Evolutionary conservation across 108 stramenopile species (phyloP), one percentile per base, ranked within the genome.

Genomic region (Pseudonitzschia delicatissima): DNA sequence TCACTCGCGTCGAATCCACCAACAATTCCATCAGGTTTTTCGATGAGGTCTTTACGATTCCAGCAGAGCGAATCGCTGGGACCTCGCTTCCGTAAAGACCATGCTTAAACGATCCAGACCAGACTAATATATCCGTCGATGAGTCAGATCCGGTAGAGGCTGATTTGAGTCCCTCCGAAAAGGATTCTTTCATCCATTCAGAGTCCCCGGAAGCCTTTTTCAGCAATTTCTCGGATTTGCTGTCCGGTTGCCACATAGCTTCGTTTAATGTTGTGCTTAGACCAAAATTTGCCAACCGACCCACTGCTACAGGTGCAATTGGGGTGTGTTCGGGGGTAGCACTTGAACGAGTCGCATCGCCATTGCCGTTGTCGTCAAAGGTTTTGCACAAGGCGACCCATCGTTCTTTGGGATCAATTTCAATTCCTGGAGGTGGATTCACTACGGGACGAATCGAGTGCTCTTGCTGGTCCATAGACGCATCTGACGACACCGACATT

Each of bases 21-120:
- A 92, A 51, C 53, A 92, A 65, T 39, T 87, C 86, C 23, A 84
- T 72, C 11, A 92, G 51, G 0, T 70, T 70, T 51, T 86, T 77
- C 9, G 91, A 63, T 23, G 74, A 68, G 73, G 78, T 81, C 20
- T 77, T 66, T 3, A 92, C 67, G 23, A 89, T 60, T 17, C 83
- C 88, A 52, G 75, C 78, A 7, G 81, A 74, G 3, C 87, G 77
- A 36, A 92, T 77, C 0, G 85, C 87, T 7, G 88, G 84, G 23
- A 85, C 45, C 37, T 89, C 88, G 57, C 83, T 80, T 4, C 87
- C 87, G 55, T 89, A 84, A 40, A 80, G 67, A n/a, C 82, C 82
- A 55, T 84, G 81, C 29, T 36, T 57, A 57, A 88, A 88, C 21
- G 71, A 78, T 15, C 85, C 87, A 23, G 70, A 73, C 87, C 87